phyloP scores from a whole-genome alignment of 768 basidiomycete genomes.

The Termitomyces sp. region DNA sequence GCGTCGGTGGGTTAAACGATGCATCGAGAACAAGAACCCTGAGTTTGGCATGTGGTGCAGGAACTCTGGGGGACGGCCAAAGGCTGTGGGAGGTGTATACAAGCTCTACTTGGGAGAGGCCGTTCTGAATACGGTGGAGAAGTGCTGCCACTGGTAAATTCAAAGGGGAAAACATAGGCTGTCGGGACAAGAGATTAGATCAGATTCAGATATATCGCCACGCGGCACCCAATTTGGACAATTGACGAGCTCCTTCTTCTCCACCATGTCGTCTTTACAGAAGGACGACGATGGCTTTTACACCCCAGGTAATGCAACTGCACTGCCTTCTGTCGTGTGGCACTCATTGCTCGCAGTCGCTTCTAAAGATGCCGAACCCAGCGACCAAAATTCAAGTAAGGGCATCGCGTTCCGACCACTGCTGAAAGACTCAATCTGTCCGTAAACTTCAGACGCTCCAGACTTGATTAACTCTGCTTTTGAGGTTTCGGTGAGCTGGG shows the following conservation, averaged over 20 bases:
- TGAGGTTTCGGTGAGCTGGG: slow-evolving; percentile 61
- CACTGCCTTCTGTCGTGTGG: not conserved
- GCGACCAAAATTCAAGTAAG: slow-evolving; percentile 24
- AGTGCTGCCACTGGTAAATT: slow-evolving; percentile 1
- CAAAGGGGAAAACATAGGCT: not conserved
- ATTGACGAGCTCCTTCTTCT: not conserved
- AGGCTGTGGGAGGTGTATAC: slow-evolving; percentile 51
- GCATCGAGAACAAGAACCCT: slow-evolving; percentile 48
- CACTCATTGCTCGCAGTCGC: slow-evolving; percentile 2
- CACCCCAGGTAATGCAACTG: slow-evolving; percentile 42
- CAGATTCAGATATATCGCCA: slow-evolving; percentile 11
- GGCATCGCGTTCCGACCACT: not conserved
- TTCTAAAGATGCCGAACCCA: slow-evolving; percentile 17
- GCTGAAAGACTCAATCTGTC: not conserved
- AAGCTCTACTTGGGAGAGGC: slow-evolving; percentile 46
- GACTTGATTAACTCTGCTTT: slow-evolving; percentile 79
- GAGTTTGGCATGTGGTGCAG: slow-evolving; percentile 1
- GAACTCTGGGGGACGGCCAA: slow-evolving; percentile 54
- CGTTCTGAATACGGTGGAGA: slow-evolving; percentile 37
- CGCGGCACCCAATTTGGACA: not conserved
- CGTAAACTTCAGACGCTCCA: slow-evolving; percentile 24
- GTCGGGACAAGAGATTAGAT: slow-evolving; percentile 6
- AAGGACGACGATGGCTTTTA: slow-evolving; percentile 83
- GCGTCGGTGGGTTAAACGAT: slow-evolving; percentile 90
- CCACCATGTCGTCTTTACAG: slow-evolving; percentile 37